Evolutionary conservation across 495 filamentous ascomycete species (phyloP).

Genomic region (Penicillium cosmopolitanum): DNA sequence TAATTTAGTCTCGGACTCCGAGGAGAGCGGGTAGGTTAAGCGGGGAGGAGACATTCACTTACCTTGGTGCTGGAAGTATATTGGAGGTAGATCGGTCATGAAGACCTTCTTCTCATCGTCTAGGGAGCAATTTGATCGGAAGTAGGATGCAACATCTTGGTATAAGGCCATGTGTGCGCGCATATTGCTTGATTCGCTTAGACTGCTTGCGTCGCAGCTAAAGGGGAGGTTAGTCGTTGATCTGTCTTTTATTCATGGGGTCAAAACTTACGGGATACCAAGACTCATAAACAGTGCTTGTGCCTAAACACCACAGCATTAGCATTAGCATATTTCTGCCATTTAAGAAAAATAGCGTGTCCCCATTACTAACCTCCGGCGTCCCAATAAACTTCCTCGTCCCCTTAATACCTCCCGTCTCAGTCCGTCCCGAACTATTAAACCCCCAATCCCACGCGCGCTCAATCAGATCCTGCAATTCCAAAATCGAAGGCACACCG

Average conservation of each 20-base stretch:
- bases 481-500: conserved; percentile 75
- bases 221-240: too few species aligned
- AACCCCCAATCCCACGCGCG: conserved; percentile 87
- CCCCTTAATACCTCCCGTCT: conserved; percentile 85
- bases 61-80: conserved; percentile 90
- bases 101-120: conserved; percentile 57
- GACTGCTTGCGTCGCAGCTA: conserved; percentile 58
- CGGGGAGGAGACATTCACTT: not conserved
- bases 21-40: not conserved
- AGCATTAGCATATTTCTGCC: conserved; percentile 6
- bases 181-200: conserved; percentile 41
- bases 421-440: conserved; percentile 68
- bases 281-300: conserved; percentile 76
- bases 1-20: not conserved
- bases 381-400: conserved; percentile 97
- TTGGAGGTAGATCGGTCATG: conserved; percentile 71
- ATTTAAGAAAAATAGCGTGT: not conserved
- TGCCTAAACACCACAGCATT: conserved; percentile 54
- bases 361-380: conserved; percentile 69
- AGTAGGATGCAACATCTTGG: conserved; percentile 73
- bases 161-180: conserved; percentile 62
- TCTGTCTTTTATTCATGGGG: too few species aligned
- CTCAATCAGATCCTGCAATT: conserved; percentile 89
- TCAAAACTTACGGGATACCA: conserved; percentile 60
- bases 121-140: conserved; percentile 52